Base-by-base conservation (phyloP, 176 grass and related monocot genomes). In the Oryza meyeriana region DNA sequence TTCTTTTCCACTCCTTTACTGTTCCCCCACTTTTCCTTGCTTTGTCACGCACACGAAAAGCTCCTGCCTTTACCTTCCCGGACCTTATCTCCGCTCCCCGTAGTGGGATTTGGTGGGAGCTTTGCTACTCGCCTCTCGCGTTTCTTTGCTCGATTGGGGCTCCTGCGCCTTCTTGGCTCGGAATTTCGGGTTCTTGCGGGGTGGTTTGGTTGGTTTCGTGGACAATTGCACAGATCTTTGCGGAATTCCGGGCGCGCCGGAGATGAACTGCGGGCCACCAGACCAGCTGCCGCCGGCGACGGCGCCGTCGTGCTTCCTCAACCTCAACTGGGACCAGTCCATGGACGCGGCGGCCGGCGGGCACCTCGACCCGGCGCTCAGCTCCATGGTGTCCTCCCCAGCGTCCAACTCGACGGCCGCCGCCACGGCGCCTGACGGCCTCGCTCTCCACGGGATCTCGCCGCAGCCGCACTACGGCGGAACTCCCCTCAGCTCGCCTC, bases 271-370 rank as follows among this genome's bases (percentile, higher is more conserved):
- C 40, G 91, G 91, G 6, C 81, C 71, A 12, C 87, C 89, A 4
- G 86, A 89, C 72, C 87, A 90, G 58, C 66, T 92, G 80, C 83
- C 85, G 67, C 80, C 83, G 61, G 40, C 89, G 42, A 30, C 85
- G 71, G 57, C 84, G 72, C 38, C 78, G 2, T 62, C 84, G 61
- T 83, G 91, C 83, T 94, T 96, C 85, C 85, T 94, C 67, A 94
- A 96, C 90, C 83, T 96, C 64, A 99, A 99, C 82, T 96, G 93
- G 97, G 89, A 94, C 63, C 91, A 88, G 58, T 90, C 93, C 69
- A 87, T 96, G 79, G 93, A 89, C 75, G 86, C 78, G 18, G 82
- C 69, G 17, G 78, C 77, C 11, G 86, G 58, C 26, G 78, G 88
- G 44, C 88, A 76, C 50, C 76, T 90, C 41, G 82, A 90, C 81